Base-by-base conservation (phyloP, 164 flowering plant species). In the Vitis riparia region DNA sequence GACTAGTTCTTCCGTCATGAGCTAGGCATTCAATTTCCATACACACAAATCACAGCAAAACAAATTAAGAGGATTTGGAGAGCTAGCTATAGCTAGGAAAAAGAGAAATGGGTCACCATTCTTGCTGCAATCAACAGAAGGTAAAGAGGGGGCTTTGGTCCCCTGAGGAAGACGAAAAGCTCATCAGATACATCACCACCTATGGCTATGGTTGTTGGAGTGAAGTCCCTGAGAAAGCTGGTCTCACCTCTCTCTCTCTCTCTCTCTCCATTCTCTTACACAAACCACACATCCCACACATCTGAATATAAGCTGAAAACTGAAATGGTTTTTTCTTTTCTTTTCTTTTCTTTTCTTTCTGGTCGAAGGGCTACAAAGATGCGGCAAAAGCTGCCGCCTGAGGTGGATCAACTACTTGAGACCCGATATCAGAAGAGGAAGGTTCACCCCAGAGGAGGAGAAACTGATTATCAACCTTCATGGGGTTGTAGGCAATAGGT, bases 131-230 rank as follows among this genome's bases (percentile, higher is more conserved):
- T 76, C 93, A 91, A 68, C 97, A 89, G 66, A 91, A 91, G 86
- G 97, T 91, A 17, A 91, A 89, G 87, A 83, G 92, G 76, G 97
- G 97, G 2, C 86, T 91, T 55, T 91, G 97, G 97, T 91, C 97
- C 0, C 97, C 93, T 1, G 97, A 91, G 66, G 97, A 91, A 82
- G 97, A 91, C 56, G 92, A 89, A 59, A 91, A 91, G 82, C 93
- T 91, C 80, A 76, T 86, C 52, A 76, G 80, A 57, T 91, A 87
- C 73, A 91, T 91, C 67, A 86, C 91, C 65, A 80, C 86, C 63
- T 82, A 91, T 83, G 97, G 97, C 74, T 88, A 91, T 82, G 92
- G 97, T 16, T 91, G 93, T 63, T 91, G 97, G 97, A 91, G 93
- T 76, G 92, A 89, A 81, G 97, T 91, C 51, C 93, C 97, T 68